These are phyloP conservation scores for Neurospora sp. DNA, from an alignment of 495 filamentous ascomycete genomes.

Conservation along the genomic window DNA sequence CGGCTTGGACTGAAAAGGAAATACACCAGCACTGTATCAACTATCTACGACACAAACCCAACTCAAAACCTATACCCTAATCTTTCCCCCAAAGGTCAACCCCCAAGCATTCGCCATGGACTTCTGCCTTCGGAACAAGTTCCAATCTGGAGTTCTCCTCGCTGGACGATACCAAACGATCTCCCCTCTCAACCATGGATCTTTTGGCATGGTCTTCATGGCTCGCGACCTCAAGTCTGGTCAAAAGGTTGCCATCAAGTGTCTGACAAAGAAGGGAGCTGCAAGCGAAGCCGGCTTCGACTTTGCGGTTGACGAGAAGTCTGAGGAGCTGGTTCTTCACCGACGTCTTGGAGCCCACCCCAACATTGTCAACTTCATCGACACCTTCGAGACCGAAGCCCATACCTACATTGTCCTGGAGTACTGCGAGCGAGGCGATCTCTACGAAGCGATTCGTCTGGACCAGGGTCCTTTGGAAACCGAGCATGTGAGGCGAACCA, in stretches of 20 bases:
- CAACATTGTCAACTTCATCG: slow-evolving; percentile 87
- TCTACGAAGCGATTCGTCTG: slow-evolving; percentile 91
- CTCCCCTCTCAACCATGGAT: slow-evolving; percentile 94
- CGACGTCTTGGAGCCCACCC: slow-evolving; percentile 65
- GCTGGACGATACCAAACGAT: slow-evolving; percentile 82
- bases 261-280: slow-evolving; percentile 66
- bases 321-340: slow-evolving; percentile 82
- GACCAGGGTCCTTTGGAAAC: slow-evolving; percentile 85
- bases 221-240: slow-evolving; percentile 68
- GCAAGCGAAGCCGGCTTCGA: slow-evolving; percentile 42
- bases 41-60: slow-evolving; percentile 12
- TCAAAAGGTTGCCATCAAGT: slow-evolving; percentile 85
- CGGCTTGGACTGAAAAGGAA: slow-evolving; percentile 24
- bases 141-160: slow-evolving; percentile 61
- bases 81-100: slow-evolving; percentile 13
- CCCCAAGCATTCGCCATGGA: slow-evolving; percentile 50
- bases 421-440: slow-evolving; percentile 90
- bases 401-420: slow-evolving; percentile 92
- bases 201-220: slow-evolving; percentile 95
- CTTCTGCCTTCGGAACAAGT: slow-evolving; percentile 59
- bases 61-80: slow-evolving; percentile 18
- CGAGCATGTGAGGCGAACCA: slow-evolving; percentile 91
- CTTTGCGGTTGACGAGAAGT: slow-evolving; percentile 64
- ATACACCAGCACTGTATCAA: slow-evolving; percentile 23
- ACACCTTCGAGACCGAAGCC: slow-evolving; percentile 81